Base-by-base conservation (phyloP, 164 flowering plant genomes). In the Vitis rotundifolia region DNA sequence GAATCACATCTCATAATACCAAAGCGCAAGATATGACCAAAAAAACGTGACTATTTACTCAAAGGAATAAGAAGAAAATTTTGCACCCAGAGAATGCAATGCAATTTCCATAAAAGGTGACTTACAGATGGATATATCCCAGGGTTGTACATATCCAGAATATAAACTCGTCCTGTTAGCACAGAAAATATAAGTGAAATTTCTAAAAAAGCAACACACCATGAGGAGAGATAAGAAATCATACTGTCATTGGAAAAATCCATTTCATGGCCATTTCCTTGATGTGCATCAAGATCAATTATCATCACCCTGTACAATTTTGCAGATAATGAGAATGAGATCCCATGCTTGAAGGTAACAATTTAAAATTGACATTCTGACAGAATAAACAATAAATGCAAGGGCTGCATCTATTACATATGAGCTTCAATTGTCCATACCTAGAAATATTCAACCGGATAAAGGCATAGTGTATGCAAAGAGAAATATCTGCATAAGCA, bases 281-380 rank as follows among this genome's bases (percentile, higher is more conserved):
- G 99, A 79, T 95, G 99, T 49, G 98, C 99, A 84, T 95, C 99
- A 72, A 93, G 94, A 87, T 95, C 99, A 76, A 95, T 86, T 31
- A 95, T 91, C 98, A 95, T 91, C 77, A 87, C 98, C 92, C 98
- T 95, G 84, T 18, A 71, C 44, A 68, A 44, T 19, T 49, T 67
- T 71, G 58, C 56, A 77, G 59, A 67, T 28, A 51, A 61, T n/a
- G 11, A 54, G 9, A 11, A 51, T 11, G 63, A 64, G 55, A 54
- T 61, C 29, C 66, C 67, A 60, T 53, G 49, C 48, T 59, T 22
- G 13, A 58, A 62, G 62, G 14, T 16, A 52, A 49, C n/a, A 47
- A 15, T 14, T 26, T 12, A n/a, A 9, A 60, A 52, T 49, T 66
- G 47, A 67, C 11, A 28, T 22, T 14, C 13, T 11, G 4, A 61